Evolutionary conservation across 1,139 yeast genomes (phyloP), one percentile per base, ranked within the genome.

Genomic region (Meyerozyma sp.): DNA sequence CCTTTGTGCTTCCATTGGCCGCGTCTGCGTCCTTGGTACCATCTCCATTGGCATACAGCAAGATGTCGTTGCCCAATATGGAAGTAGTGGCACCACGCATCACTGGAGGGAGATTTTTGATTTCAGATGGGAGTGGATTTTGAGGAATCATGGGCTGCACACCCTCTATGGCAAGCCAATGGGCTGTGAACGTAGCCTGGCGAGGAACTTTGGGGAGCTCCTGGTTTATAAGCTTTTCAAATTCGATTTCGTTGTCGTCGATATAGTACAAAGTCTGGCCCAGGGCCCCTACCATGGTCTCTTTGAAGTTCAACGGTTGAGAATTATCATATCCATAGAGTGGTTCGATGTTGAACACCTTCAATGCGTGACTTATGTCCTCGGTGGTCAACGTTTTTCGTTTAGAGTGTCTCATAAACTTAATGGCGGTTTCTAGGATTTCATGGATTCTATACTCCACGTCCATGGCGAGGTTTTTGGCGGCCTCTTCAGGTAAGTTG

Each of bases 161-260:
- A 43, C 99, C 99, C 65, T 94, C 99, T 46, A 94, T 88, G 1
- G 98, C 98, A 36, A 94, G 74, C 98, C 99, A 94, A 63, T 94
- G 99, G 2, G 98, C 96, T 0, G 98, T 89, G 61, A 87, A 91
- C 0, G 96, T 83, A 1, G 95, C 83, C 47, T 86, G 84, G 47
- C 98, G 76, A 3, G 99, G 98, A 3, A 94, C 96, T 57, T 86
- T 88, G 6, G 99, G 99, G 49, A 94, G 71, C 35, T 96, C 97
- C 61, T 87, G 95, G 61, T 93, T 91, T 54, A 94, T 87, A 49
- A 94, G 73, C 59, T 89, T 89, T 61, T 94, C 98, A 62, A 93
- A 88, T 58, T 94, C 98, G 37, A 93, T 82, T 59, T 91, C 98
- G 52, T 82, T 86, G 50, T 86, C 94, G 60, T 93, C 96, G 44